A percentile compares a stretch with the other conserved stretches of the same genome.
These are phyloP conservation scores for Trifolium dubium DNA, from an alignment of 306 rosid genomes.

Conservation along the genomic window DNA sequence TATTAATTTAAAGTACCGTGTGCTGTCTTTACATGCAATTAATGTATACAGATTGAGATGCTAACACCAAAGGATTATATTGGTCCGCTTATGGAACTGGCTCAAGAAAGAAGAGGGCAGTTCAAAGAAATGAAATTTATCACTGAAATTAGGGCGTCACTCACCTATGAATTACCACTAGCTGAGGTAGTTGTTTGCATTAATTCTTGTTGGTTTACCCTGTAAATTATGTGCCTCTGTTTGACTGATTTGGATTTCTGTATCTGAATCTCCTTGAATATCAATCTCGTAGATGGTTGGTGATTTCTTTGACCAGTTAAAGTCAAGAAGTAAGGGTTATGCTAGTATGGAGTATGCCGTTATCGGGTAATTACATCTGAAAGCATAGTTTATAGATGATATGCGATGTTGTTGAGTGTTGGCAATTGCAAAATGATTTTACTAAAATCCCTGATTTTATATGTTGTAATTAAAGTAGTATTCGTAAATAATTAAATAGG, in stretches of 20 bases:
- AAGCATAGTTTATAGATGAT: slow-evolving; percentile 40
- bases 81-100: slow-evolving; percentile 89
- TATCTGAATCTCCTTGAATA: slow-evolving; percentile 38
- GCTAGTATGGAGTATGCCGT: slow-evolving; percentile 95
- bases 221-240: slow-evolving; percentile 1
- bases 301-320: slow-evolving; percentile 95
- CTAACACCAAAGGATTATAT: slow-evolving; percentile 92
- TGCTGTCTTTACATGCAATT: slow-evolving; percentile 43
- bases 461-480: slow-evolving; percentile 9
- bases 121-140: slow-evolving; percentile 92
- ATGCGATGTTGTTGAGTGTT: slow-evolving; percentile 9
- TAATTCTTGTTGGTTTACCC: slow-evolving; percentile 30
- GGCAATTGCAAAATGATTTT: background rate
- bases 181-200: slow-evolving; percentile 71
- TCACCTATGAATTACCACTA: slow-evolving; percentile 74
- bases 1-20: slow-evolving; percentile 14
- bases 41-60: slow-evolving; percentile 74
- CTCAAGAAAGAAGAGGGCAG: slow-evolving; percentile 93
- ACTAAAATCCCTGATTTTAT: background rate
- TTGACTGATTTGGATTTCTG: slow-evolving; percentile 34
- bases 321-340: slow-evolving; percentile 95
- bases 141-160: slow-evolving; percentile 80
- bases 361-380: slow-evolving; percentile 61
- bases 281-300: slow-evolving; percentile 67
- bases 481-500: slow-evolving; percentile 26